Evolutionary conservation across 1,284 basidiomycete species (phyloP).

Genomic region (Retiboletus flavoniger): DNA sequence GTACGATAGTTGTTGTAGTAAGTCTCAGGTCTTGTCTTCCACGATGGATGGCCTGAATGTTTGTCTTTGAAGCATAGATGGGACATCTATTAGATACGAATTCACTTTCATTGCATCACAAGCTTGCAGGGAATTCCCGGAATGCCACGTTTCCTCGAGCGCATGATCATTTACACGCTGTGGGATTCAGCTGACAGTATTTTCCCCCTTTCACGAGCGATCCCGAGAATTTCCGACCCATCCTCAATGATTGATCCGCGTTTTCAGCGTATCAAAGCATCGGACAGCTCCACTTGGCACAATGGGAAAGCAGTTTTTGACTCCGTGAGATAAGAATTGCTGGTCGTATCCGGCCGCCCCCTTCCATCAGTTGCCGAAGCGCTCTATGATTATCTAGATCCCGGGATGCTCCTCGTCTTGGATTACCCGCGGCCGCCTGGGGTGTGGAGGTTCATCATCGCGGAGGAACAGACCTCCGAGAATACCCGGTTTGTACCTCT

Average conservation of each 20-base stretch:
- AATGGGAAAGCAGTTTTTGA: neutral
- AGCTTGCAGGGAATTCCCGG: neutral
- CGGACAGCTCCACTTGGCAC: neutral
- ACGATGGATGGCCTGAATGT: neutral
- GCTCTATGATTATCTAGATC: conserved; percentile 3
- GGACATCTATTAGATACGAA: neutral
- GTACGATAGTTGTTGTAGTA: conserved; percentile 14
- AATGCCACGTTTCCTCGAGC: conserved; percentile 1
- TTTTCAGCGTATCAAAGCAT: neutral
- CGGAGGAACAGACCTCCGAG: conserved; percentile 6
- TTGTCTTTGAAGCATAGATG: conserved; percentile 11
- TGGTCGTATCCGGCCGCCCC: conserved; percentile 2
- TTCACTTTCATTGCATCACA: neutral
- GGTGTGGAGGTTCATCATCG: neutral
- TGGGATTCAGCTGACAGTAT: neutral
- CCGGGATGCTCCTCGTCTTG: neutral
- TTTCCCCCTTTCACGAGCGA: neutral
- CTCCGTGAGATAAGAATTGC: conserved; percentile 14
- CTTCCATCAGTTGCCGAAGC: conserved; percentile 2
- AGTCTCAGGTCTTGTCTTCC: conserved; percentile 3
- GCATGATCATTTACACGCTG: neutral
- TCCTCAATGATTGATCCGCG: neutral
- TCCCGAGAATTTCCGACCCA: conserved; percentile 17
- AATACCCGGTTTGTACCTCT: conserved; percentile 2
- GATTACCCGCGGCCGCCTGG: conserved; percentile 4